Evolutionary conservation across 2,329 filamentous ascomycete species (phyloP).

Genomic region (Daldinia eschscholtzii): DNA sequence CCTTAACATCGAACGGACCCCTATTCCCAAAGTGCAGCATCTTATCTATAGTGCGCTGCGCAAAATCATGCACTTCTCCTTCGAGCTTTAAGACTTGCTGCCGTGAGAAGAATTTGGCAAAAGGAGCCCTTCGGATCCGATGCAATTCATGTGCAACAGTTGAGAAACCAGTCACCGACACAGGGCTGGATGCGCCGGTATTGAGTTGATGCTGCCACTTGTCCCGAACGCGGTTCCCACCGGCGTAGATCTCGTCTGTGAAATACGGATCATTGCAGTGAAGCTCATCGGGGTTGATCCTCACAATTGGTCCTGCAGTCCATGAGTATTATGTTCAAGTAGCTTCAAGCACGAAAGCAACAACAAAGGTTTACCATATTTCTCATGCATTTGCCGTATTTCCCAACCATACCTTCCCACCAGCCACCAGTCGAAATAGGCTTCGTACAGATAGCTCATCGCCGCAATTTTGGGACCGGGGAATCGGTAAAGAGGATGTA

Average conservation of each 20-base stretch:
- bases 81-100: slow-evolving; percentile 52
- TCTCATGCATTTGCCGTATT: slow-evolving; percentile 44
- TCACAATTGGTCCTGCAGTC: slow-evolving; percentile 31
- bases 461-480: slow-evolving; percentile 45
- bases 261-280: slow-evolving; percentile 41
- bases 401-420: slow-evolving; percentile 37
- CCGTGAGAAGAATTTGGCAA: slow-evolving; percentile 49
- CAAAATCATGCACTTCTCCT: slow-evolving; percentile 38
- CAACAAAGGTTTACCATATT: slow-evolving; percentile 39
- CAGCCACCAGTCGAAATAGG: slow-evolving; percentile 41
- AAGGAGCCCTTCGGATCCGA: slow-evolving; percentile 42
- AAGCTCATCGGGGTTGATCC: slow-evolving; percentile 39
- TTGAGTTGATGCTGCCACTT: slow-evolving; percentile 48
- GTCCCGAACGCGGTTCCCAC: slow-evolving; percentile 42
- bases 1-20: slow-evolving; percentile 42
- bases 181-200: slow-evolving; percentile 41
- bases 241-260: slow-evolving; percentile 43
- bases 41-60: slow-evolving; percentile 44
- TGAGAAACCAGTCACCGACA: slow-evolving; percentile 43
- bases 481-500: slow-evolving; percentile 42
- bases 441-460: slow-evolving; percentile 41
- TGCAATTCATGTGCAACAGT: slow-evolving; percentile 48
- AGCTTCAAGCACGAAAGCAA: not conserved
- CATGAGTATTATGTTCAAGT: slow-evolving; percentile 8
- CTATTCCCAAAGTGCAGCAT: slow-evolving; percentile 52